Percentiles rank a stretch among this genome's conserved stretches.
phyloP scores from a whole-genome alignment of 2,329 filamentous ascomycete genomes.

The Cladosporium austrohemisphaericum region DNA sequence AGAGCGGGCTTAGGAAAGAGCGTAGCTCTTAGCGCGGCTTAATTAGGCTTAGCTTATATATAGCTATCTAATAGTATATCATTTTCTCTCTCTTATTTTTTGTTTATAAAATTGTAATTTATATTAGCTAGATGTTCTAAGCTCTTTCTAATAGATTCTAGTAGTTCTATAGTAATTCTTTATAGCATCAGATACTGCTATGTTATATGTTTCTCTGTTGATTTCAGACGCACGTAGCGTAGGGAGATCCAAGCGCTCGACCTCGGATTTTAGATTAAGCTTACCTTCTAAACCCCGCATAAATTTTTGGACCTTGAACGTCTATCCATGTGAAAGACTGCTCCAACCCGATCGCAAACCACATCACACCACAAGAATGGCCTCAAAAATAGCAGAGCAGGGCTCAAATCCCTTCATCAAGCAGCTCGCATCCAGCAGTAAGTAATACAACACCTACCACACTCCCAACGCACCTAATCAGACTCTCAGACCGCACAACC shows the following conservation, averaged over 20 bases:
- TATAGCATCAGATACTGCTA: too few species aligned
- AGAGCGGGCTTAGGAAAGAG: not conserved
- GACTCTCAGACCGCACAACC: conserved; percentile 30
- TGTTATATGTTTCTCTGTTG: too few species aligned
- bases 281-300: conserved; percentile 2
- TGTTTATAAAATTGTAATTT: too few species aligned
- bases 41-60: not conserved
- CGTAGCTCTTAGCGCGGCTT: not conserved
- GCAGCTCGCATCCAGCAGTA: conserved; percentile 80
- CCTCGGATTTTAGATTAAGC: conserved; percentile 6
- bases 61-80: not conserved
- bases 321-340: conserved; percentile 5
- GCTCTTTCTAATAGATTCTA: too few species aligned
- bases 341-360: not conserved
- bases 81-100: not conserved
- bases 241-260: not conserved
- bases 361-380: conserved; percentile 2
- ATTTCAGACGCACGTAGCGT: too few species aligned
- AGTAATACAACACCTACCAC: conserved; percentile 25
- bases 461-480: not conserved
- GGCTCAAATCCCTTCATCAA: conserved; percentile 64
- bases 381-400: conserved; percentile 10
- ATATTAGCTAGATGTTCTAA: too few species aligned
- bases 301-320: conserved; percentile 13
- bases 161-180: too few species aligned